Percentiles rank a stretch among this genome's conserved stretches.
Conservation (phyloP, 2,329 filamentous ascomycete genomes). For the Neofusicoccum umdonicola region DNA sequence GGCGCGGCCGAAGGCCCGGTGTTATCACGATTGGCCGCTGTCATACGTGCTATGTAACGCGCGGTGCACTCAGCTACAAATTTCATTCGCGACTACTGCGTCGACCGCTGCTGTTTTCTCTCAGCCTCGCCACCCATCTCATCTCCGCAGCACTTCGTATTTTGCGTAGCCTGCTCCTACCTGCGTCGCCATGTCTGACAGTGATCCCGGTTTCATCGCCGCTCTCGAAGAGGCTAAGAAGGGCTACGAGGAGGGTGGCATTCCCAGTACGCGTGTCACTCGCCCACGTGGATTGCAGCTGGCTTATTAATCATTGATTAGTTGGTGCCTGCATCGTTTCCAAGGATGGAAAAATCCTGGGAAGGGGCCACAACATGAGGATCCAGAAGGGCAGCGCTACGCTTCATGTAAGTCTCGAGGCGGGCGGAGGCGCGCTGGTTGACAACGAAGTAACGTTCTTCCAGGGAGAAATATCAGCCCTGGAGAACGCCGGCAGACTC, state of each 20-base stretch:
- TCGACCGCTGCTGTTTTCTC: not conserved
- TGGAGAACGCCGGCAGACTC: slow-evolving; percentile 71
- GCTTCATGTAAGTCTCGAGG: slow-evolving; percentile 59
- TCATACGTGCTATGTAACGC: slow-evolving; percentile 15
- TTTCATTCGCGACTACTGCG: not conserved
- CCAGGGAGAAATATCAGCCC: slow-evolving; percentile 72
- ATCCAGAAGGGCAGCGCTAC: slow-evolving; percentile 70
- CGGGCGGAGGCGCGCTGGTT: slow-evolving; percentile 13
- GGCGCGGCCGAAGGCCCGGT: not conserved
- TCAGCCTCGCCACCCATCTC: not conserved
- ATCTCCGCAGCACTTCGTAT: not conserved
- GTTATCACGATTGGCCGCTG: slow-evolving; percentile 16
- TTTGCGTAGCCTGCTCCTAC: not conserved
- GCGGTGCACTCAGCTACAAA: slow-evolving; percentile 9
- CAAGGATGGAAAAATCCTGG: slow-evolving; percentile 67
- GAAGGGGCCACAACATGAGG: slow-evolving; percentile 72
- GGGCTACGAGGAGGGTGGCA: slow-evolving; percentile 56
- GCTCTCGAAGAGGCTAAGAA: slow-evolving; percentile 58
- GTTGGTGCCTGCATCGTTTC: slow-evolving; percentile 63
- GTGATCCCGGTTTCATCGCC: slow-evolving; percentile 51
- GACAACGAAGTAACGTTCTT: not conserved
- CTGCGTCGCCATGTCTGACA: slow-evolving; percentile 25
- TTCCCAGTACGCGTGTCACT: slow-evolving; percentile 40
- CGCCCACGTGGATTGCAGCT: not conserved
- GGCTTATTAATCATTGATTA: slow-evolving; percentile 21